Conservation (phyloP, 768 basidiomycete species). For the Hirschioporus abietinus region DNA sequence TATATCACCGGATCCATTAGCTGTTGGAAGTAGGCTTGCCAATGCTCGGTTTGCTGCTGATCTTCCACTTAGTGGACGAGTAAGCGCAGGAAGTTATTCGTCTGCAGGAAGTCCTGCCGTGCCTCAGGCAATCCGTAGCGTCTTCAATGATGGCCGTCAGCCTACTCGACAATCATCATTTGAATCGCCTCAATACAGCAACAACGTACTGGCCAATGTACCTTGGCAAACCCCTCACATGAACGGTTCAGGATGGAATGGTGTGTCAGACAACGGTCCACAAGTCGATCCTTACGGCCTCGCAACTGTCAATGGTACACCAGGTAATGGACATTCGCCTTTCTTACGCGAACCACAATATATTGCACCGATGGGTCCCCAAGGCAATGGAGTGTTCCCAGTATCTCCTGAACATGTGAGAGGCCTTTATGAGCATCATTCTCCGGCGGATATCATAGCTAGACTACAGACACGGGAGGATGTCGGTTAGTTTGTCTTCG, state of each 20-base stretch:
- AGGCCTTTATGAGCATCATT: neutral
- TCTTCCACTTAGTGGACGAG: constrained; percentile 28
- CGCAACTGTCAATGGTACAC: neutral
- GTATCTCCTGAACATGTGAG: neutral
- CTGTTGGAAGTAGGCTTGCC: constrained; percentile 44
- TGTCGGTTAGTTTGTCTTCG: neutral
- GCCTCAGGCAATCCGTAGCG: neutral
- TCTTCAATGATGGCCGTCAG: neutral
- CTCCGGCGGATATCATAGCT: neutral
- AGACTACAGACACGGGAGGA: neutral
- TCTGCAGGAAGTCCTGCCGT: constrained; percentile 2
- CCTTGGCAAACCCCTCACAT: neutral
- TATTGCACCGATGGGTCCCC: neutral
- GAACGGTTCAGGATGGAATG: neutral
- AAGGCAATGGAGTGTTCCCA: neutral
- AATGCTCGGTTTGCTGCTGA: constrained; percentile 35
- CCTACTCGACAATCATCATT: neutral
- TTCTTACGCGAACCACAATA: neutral
- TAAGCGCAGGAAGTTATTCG: constrained; percentile 13
- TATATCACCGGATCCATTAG: constrained; percentile 58
- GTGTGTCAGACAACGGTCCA: neutral
- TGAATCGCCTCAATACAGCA: neutral
- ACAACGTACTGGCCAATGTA: neutral
- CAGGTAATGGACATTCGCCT: neutral
- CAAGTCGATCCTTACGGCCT: neutral